Base-by-base conservation (phyloP, 345 rosid genomes). In the Heritiera littoralis region DNA sequence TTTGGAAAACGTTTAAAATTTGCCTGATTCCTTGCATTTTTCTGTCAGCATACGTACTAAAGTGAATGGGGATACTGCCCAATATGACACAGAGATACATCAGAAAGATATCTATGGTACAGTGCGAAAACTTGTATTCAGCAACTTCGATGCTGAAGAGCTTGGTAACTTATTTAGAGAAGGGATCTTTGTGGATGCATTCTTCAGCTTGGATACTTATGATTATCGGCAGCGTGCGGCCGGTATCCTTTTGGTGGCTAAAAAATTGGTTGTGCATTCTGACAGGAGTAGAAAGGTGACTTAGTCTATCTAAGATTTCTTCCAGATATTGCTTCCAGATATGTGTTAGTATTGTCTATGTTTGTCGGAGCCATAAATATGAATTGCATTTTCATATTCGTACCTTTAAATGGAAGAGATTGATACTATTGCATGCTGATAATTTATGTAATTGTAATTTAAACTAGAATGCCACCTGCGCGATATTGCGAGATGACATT, bases 161-260 rank as follows among this genome's bases (percentile, higher is more conserved):
- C 90, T 95, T 0, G 78, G 85, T 56, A 48, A 84, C 43, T 76
- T 87, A 69, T 52, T 92, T 66, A 79, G 38, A 6, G 67, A 86
- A 3, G 94, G 94, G 81, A 86, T 65, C 79, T 74, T 77, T 35
- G 77, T 93, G 7, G 97, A 95, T 80, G 88, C 90, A 18, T 92
- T 79, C 84, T 72, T 95, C 82, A 84, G 92, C 65, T 67, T 93
- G 52, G 93, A 89, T 78, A 77, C 90, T 17, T 95, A 93, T 73
- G 99, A 92, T 80, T 92, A 86, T 84, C 94, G 84, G 78, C 92
- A 84, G 79, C 81, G 48, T 67, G 91, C 97, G 20, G n/a, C n/a
- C n/a, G 99, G 99, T 70, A 90, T 95, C 56, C 88, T 93, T 43
- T 79, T 91, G 20, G 88, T 91, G 68, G 92, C 91, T 0, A 88